Conservation (phyloP, 179 eudicot genomes). For the Silene noctiflora region DNA sequence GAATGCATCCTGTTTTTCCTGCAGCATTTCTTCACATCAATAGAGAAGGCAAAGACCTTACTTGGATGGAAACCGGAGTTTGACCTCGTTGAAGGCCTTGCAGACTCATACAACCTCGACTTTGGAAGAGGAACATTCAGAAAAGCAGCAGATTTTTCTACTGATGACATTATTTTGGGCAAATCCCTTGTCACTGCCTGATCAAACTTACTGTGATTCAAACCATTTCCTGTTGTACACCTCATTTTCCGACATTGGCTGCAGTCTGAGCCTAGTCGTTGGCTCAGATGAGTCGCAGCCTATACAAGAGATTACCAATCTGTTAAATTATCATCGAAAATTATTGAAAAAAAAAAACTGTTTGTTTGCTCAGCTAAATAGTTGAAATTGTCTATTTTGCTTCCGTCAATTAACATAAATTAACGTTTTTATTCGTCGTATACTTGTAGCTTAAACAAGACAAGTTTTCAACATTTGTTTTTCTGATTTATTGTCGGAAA, state of each 20-base stretch:
- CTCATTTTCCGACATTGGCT: background rate
- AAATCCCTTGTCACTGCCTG: slow-evolving; percentile 62
- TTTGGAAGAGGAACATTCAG: slow-evolving; percentile 88
- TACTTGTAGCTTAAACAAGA: too few relatives aligned
- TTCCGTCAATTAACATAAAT: too few relatives aligned
- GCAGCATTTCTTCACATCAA: slow-evolving; percentile 96
- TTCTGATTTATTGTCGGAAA: too few relatives aligned
- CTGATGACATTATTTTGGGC: slow-evolving; percentile 89
- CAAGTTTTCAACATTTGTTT: too few relatives aligned
- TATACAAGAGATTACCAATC: background rate
- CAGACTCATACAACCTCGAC: slow-evolving; percentile 88
- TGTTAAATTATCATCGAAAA: background rate
- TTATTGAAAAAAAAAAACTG: too few relatives aligned
- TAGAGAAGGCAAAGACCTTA: slow-evolving; percentile 82
- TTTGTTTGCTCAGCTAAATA: background rate
- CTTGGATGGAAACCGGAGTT: slow-evolving; percentile 82
- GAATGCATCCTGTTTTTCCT: background rate
- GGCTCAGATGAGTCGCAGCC: background rate
- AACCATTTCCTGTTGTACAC: background rate
- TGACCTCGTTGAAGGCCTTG: slow-evolving; percentile 71
- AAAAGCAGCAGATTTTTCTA: slow-evolving; percentile 81
- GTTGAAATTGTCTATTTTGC: too few relatives aligned
- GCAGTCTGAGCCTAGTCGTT: background rate
- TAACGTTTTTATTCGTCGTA: too few relatives aligned
- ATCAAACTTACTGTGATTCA: background rate